These are phyloP conservation scores for Fusarium goolgardi DNA, from an alignment of 2,329 filamentous ascomycete genomes.

Conservation along the genomic window DNA sequence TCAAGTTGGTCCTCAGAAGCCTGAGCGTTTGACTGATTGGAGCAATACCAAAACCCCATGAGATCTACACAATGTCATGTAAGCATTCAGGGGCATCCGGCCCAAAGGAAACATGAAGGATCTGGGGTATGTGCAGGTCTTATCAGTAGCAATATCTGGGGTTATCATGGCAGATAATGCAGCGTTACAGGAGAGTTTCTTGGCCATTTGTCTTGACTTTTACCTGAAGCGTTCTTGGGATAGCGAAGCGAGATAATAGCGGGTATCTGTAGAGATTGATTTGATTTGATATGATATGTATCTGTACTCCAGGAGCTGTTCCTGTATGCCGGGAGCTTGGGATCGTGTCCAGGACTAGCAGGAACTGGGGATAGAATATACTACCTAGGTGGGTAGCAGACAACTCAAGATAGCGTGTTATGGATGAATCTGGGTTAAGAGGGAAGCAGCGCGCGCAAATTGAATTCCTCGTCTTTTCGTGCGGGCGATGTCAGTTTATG, in stretches of 20 bases:
- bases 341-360: background rate
- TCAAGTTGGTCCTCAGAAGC: background rate
- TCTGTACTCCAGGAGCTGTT: conserved; percentile 13
- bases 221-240: conserved; percentile 26
- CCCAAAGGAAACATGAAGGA: conserved; percentile 20
- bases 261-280: background rate
- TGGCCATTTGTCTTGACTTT: conserved; percentile 39
- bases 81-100: conserved; percentile 25
- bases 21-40: background rate
- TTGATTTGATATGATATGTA: background rate
- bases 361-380: background rate
- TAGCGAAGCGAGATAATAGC: conserved; percentile 6
- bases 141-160: conserved; percentile 38
- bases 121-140: conserved; percentile 34
- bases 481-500: conserved; percentile 10
- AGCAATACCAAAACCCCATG: background rate
- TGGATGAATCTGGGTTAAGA: background rate
- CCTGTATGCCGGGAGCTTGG: conserved; percentile 11
- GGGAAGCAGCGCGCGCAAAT: conserved; percentile 7
- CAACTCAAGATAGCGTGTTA: background rate
- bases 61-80: conserved; percentile 20
- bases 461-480: background rate
- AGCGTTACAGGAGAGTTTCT: conserved; percentile 3
- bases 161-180: background rate
- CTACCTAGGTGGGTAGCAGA: background rate